Evolutionary conservation across 140 eudicot species (phyloP).

Genomic region (Oenanthe javanica): DNA sequence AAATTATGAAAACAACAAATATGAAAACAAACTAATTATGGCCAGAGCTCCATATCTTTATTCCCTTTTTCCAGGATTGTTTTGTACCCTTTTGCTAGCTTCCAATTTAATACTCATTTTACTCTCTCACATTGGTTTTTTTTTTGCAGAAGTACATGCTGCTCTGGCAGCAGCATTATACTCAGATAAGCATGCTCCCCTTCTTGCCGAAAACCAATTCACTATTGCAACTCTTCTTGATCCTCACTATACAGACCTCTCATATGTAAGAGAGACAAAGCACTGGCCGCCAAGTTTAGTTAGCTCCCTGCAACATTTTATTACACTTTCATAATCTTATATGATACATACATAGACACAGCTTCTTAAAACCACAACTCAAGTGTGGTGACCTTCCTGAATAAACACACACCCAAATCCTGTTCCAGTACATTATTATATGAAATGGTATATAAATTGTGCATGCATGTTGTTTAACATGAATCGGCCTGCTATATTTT

Average conservation of each 20-base stretch:
- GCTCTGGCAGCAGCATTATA: slow-evolving; percentile 56
- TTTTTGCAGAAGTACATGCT: slow-evolving; percentile 53
- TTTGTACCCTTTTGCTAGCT: not conserved
- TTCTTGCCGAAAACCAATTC: slow-evolving; percentile 52
- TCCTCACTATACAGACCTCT: slow-evolving; percentile 47
- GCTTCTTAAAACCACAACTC: not conserved
- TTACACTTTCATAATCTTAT: slow-evolving; percentile 33
- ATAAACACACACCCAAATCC: not conserved
- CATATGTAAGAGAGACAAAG: slow-evolving; percentile 45
- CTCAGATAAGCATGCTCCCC: slow-evolving; percentile 38
- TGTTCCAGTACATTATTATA: not conserved
- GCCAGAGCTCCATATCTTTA: not conserved
- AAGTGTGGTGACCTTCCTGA: not conserved
- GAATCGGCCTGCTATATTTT: slow-evolving; percentile 3
- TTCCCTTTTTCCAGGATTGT: not conserved
- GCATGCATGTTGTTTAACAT: slow-evolving; percentile 2
- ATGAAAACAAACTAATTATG: not conserved
- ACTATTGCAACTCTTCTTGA: slow-evolving; percentile 51
- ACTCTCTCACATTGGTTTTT: slow-evolving; percentile 5
- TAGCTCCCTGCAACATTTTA: slow-evolving; percentile 41
- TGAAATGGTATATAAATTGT: not conserved
- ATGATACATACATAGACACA: not conserved
- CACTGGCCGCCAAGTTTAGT: slow-evolving; percentile 66
- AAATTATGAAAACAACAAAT: not conserved
- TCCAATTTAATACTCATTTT: not conserved